Evolutionary conservation across 2,329 filamentous ascomycete genomes (phyloP), one percentile per base, ranked within the genome.

Genomic region (Penicillium sp.): DNA sequence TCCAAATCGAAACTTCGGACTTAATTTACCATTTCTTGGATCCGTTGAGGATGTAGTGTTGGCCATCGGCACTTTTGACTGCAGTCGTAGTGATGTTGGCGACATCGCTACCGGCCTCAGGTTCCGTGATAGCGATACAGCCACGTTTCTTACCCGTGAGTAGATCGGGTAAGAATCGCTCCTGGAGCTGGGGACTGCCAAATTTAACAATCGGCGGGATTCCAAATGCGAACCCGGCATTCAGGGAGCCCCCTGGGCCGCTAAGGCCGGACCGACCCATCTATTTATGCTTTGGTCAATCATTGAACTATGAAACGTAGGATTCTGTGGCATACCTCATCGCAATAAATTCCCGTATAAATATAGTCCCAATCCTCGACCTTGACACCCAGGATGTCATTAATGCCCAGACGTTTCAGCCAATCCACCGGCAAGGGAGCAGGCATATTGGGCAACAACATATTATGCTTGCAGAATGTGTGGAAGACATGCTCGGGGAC

Each of bases 111-210:
- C 89, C 88, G 0, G 88, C 88, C 48, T 84, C 84, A 0, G 89
- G 89, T 67, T 92, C 89, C 0, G 89, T 92, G 63, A 92, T 90
- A 9, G 88, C 89, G 60, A 92, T 90, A 65, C 88, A 92, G 13
- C 79, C 79, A 40, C 88, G 78, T 72, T 86, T 89, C 66, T 79
- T 81, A 6, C 87, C 86, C 0, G 80, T 81, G 11, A 92, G 75
- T 0, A 91, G 76, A 47, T 88, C 86, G 0, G 88, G 88, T 7
- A 92, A 75, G 59, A 88, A 86, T 9, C 80, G 77, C 59, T 87
- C 83, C 70, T 90, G 85, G 24, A 91, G 73, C 60, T 82, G 69
- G 50, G 74, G 70, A 63, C 76, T 82, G 9, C 85, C 88, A 66
- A 86, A 91, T 65, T 89, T 88, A 64, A 89, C 68, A 44, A 91